These are phyloP conservation scores for Leucoagaricus sp. DNA, from an alignment of 1,284 basidiomycete genomes.

Conservation along the genomic window DNA sequence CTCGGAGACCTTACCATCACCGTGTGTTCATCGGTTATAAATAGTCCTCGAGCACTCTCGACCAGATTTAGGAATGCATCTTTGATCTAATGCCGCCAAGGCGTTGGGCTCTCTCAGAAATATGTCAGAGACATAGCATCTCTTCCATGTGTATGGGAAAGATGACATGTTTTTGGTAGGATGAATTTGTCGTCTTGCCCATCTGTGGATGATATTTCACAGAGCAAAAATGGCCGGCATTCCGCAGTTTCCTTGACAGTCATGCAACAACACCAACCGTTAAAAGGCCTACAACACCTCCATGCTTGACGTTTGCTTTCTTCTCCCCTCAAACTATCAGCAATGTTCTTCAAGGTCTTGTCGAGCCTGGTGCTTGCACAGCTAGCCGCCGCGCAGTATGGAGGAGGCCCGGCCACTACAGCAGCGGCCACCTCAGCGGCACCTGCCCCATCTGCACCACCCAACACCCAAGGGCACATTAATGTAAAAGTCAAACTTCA, in stretches of 20 bases:
- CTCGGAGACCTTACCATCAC: not conserved
- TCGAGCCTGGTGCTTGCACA: conserved; percentile 33
- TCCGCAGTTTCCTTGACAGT: conserved; percentile 15
- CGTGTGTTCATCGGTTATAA: not conserved
- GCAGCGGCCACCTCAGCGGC: conserved; percentile 28
- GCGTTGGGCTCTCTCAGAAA: not conserved
- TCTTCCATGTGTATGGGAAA: conserved; percentile 13
- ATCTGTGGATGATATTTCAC: conserved; percentile 1
- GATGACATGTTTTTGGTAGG: not conserved
- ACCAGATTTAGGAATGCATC: not conserved
- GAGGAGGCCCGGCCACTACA: conserved; percentile 27
- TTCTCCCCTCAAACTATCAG: conserved; percentile 11
- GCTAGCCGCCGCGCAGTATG: conserved; percentile 41
- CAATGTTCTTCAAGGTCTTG: conserved; percentile 25
- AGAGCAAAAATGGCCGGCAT: not conserved
- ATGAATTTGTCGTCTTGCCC: not conserved
- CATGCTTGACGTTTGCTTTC: not conserved
- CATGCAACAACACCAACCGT: not conserved
- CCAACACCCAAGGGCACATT: conserved; percentile 40
- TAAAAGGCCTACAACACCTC: conserved; percentile 3
- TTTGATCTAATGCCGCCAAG: conserved; percentile 3
- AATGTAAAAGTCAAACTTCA: conserved; percentile 34
- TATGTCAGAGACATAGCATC: not conserved
- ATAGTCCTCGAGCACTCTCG: not conserved
- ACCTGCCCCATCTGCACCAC: conserved; percentile 44